These are phyloP conservation scores for Acarospora socialis DNA, from an alignment of 2,329 filamentous ascomycete species.

Conservation along the genomic window DNA sequence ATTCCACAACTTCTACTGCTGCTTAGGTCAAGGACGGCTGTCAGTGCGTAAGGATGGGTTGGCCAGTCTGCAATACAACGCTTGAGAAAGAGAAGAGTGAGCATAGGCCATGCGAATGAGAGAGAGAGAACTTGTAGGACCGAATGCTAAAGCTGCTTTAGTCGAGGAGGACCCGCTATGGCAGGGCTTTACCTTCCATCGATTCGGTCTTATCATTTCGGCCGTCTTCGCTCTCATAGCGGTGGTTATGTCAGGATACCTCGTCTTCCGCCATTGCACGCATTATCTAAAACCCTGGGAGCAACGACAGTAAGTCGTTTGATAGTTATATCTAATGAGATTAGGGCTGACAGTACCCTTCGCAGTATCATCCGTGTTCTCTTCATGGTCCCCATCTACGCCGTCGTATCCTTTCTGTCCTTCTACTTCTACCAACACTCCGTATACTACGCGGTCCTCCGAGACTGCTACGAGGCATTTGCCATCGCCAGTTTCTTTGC, in stretches of 20 bases:
- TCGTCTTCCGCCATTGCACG: constrained; percentile 43
- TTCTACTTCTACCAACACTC: constrained; percentile 62
- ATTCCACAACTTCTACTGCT: no score
- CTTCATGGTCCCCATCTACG: constrained; percentile 75
- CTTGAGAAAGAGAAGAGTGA: constrained; percentile 32
- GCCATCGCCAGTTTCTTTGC: constrained; percentile 79
- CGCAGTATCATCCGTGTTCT: constrained; percentile 70
- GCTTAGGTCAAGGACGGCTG: constrained; percentile 15
- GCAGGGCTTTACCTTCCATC: constrained; percentile 42
- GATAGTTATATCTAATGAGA: neutral
- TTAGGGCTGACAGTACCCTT: no score
- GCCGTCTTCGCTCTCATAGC: constrained; percentile 40
- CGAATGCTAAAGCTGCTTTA: constrained; percentile 12
- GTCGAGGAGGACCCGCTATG: constrained; percentile 37
- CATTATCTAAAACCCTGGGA: constrained; percentile 47
- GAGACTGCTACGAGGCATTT: constrained; percentile 81
- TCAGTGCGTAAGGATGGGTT: constrained; percentile 21
- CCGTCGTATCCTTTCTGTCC: constrained; percentile 57
- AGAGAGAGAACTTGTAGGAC: neutral
- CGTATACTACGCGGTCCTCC: constrained; percentile 67
- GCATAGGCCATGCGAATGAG: constrained; percentile 7
- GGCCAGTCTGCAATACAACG: constrained; percentile 37
- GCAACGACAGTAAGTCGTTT: constrained; percentile 39
- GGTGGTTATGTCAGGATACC: constrained; percentile 35
- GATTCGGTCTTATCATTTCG: constrained; percentile 39